Evolutionary conservation across 768 basidiomycete species (phyloP).

Genomic region (Gymnopilus dilepis): DNA sequence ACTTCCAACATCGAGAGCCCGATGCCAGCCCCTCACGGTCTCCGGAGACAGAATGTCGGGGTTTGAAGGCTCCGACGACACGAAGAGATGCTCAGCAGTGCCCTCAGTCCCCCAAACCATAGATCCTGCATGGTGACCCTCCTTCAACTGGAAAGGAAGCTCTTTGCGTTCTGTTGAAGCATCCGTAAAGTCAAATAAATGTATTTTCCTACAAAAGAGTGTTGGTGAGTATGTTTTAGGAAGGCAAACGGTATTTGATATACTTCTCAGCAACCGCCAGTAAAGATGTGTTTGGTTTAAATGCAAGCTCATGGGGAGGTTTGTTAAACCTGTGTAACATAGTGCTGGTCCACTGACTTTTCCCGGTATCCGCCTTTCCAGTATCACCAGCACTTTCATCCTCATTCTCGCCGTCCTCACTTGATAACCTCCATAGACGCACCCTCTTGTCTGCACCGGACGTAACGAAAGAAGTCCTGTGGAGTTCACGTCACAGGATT

Average conservation of each 20-base stretch:
- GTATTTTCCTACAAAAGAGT: constrained; percentile 27
- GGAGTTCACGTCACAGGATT: neutral
- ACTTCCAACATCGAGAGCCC: constrained; percentile 49
- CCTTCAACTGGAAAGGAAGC: constrained; percentile 23
- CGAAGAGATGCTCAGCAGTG: constrained; percentile 50
- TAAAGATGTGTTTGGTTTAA: constrained; percentile 44
- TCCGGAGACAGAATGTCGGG: constrained; percentile 10
- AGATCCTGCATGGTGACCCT: constrained; percentile 43
- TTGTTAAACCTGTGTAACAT: constrained; percentile 27
- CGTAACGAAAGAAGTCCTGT: constrained; percentile 49
- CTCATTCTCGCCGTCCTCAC: constrained; percentile 12
- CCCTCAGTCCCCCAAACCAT: constrained; percentile 56
- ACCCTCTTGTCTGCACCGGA: constrained; percentile 52
- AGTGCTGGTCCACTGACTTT: constrained; percentile 17
- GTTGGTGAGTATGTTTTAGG: constrained; percentile 1
- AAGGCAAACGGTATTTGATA: constrained; percentile 23
- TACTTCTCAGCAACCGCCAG: constrained; percentile 52
- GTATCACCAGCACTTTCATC: constrained; percentile 3
- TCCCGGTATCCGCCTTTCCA: neutral
- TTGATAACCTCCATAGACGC: constrained; percentile 45
- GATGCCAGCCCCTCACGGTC: constrained; percentile 48
- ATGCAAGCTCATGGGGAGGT: constrained; percentile 49
- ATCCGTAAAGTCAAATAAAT: constrained; percentile 23
- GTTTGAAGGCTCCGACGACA: constrained; percentile 56
- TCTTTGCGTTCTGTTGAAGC: neutral